These are phyloP conservation scores for Coniochaeta hoffmannii DNA, from an alignment of 2,329 filamentous ascomycete genomes.

Conservation along the genomic window DNA sequence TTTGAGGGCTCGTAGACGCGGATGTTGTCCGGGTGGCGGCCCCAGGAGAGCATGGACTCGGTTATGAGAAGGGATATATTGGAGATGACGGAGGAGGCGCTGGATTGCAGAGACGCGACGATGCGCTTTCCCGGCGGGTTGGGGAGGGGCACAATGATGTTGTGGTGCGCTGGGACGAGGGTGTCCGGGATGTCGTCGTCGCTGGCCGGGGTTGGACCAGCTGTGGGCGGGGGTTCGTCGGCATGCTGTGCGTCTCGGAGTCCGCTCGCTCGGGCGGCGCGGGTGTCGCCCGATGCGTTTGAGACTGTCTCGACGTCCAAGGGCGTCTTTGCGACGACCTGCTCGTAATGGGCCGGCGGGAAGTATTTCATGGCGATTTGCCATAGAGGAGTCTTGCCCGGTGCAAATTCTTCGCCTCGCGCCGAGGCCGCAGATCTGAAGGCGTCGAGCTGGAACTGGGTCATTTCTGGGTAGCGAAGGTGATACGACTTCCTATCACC, in stretches of 20 bases:
- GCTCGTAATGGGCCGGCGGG: constrained; percentile 31
- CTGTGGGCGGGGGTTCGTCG: constrained; percentile 8
- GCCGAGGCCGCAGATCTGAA: constrained; percentile 44
- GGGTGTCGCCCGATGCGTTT: constrained; percentile 3
- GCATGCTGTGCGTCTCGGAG: not conserved
- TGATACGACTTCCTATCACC: constrained; percentile 50
- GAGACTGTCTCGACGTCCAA: constrained; percentile 3
- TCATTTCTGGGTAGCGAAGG: constrained; percentile 57
- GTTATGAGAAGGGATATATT: constrained; percentile 59
- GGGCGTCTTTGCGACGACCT: not conserved
- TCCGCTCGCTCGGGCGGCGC: constrained; percentile 5
- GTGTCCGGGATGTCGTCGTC: constrained; percentile 25
- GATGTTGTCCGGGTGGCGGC: constrained; percentile 63
- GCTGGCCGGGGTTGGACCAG: constrained; percentile 2
- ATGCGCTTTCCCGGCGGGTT: constrained; percentile 28
- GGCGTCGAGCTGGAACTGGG: constrained; percentile 47
- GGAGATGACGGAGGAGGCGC: constrained; percentile 56
- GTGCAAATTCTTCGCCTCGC: constrained; percentile 45
- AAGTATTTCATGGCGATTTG: constrained; percentile 51
- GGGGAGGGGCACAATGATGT: constrained; percentile 26
- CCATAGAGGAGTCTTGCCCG: constrained; percentile 42
- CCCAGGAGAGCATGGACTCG: constrained; percentile 67
- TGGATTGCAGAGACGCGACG: constrained; percentile 60
- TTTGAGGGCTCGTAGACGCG: constrained; percentile 52
- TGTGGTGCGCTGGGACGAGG: constrained; percentile 23